Conservation (phyloP, 768 basidiomycete genomes). For the Peribolospora kevripleyi region DNA sequence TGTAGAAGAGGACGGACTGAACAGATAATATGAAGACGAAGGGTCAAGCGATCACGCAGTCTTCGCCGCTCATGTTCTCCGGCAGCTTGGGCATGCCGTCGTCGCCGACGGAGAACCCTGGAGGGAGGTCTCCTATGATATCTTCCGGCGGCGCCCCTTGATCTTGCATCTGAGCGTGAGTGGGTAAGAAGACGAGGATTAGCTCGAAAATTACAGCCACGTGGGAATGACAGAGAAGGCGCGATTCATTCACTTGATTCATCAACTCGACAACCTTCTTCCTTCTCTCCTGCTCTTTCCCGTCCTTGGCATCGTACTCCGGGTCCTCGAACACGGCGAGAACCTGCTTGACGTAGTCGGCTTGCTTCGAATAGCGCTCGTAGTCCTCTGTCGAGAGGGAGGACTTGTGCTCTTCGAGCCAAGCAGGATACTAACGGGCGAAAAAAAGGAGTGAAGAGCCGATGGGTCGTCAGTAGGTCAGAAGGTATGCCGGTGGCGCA, state of each 20-base stretch:
- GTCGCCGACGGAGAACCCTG: constrained; percentile 29
- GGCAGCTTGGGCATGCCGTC: constrained; percentile 33
- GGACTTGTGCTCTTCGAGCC: constrained; percentile 34
- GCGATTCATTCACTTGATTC: constrained; percentile 33
- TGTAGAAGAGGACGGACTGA: too few relatives aligned
- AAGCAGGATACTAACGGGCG: constrained; percentile 41
- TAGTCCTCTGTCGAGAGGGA: constrained; percentile 36
- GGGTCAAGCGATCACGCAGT: constrained; percentile 2
- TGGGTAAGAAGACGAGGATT: not conserved
- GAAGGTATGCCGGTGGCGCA: not conserved
- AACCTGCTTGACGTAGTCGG: constrained; percentile 32
- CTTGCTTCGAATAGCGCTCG: constrained; percentile 40
- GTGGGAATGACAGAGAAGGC: not conserved
- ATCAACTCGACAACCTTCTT: constrained; percentile 40
- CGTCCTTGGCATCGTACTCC: constrained; percentile 24
- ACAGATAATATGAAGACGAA: too few relatives aligned
- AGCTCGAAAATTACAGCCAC: not conserved
- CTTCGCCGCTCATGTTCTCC: constrained; percentile 9
- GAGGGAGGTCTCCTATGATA: constrained; percentile 60
- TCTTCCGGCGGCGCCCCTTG: constrained; percentile 54
- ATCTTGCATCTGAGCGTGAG: constrained; percentile 38
- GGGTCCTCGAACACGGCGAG: constrained; percentile 40
- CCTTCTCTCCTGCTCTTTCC: constrained; percentile 22
- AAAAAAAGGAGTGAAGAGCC: not conserved
- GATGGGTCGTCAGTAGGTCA: too few relatives aligned